These are phyloP conservation scores for Neofusicoccum sp. DNA, from an alignment of 2,329 filamentous ascomycete genomes.

Conservation along the genomic window DNA sequence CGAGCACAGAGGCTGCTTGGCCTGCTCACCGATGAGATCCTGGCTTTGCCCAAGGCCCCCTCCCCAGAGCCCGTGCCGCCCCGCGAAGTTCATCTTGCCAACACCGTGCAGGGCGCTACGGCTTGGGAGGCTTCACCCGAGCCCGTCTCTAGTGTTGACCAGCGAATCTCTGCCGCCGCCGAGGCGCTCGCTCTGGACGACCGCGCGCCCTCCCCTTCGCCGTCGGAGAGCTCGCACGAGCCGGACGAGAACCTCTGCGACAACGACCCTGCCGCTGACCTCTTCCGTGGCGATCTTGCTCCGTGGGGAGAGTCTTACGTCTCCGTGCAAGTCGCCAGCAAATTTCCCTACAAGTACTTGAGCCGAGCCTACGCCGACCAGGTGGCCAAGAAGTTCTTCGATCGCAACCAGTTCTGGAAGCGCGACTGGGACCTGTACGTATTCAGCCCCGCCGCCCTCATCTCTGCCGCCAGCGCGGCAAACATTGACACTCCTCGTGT, in stretches of 20 bases:
- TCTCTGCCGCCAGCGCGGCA: background rate
- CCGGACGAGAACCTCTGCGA: background rate
- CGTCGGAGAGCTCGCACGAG: conserved; percentile 8
- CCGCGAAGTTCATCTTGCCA: background rate
- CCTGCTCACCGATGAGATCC: conserved; percentile 9
- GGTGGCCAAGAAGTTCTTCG: conserved; percentile 59
- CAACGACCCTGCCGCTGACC: background rate
- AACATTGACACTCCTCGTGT: background rate
- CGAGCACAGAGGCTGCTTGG: conserved; percentile 6
- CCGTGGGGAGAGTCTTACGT: conserved; percentile 33
- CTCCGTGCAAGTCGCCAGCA: conserved; percentile 52
- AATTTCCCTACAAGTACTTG: conserved; percentile 64
- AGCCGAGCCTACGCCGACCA: conserved; percentile 51
- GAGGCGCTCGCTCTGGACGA: background rate
- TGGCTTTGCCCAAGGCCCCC: background rate
- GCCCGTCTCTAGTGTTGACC: background rate
- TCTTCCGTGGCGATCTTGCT: conserved; percentile 7
- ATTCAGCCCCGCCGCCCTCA: background rate
- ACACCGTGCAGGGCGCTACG: background rate
- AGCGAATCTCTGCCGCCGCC: background rate
- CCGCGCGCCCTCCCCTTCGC: background rate
- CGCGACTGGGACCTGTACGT: conserved; percentile 78
- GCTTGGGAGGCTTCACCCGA: background rate
- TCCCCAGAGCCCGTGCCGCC: background rate
- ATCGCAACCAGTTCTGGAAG: conserved; percentile 58